These are phyloP conservation scores for Hanseniaspora occidentalis DNA, from an alignment of 805 yeast species.

Conservation along the genomic window DNA sequence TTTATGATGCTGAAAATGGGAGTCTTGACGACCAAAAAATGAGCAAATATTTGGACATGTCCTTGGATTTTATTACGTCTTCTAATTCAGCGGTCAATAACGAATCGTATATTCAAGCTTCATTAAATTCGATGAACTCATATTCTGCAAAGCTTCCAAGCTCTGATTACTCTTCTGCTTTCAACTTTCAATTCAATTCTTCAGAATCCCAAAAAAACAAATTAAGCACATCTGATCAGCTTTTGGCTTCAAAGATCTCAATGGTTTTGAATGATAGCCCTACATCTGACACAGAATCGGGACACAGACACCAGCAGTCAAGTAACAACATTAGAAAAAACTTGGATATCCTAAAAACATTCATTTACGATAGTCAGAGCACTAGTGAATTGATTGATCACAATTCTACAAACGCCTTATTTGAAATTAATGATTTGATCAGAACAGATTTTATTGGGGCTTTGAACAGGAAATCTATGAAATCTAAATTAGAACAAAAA, in stretches of 20 bases:
- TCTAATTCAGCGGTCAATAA: neutral
- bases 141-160: neutral
- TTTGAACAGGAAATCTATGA: conserved; percentile 43
- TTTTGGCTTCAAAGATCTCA: conserved; percentile 25
- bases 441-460: conserved; percentile 39
- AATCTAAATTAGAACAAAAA: conserved; percentile 4
- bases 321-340: conserved; percentile 24
- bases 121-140: too few relatives aligned
- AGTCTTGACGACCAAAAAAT: neutral
- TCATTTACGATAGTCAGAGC: conserved; percentile 19
- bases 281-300: too few relatives aligned
- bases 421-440: conserved; percentile 29
- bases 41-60: neutral
- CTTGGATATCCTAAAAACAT: conserved; percentile 16
- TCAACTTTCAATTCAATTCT: neutral
- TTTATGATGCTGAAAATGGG: neutral
- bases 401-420: neutral
- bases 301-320: too few relatives aligned
- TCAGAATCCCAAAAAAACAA: too few relatives aligned
- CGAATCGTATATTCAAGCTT: too few relatives aligned
- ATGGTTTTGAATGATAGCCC: conserved; percentile 24
- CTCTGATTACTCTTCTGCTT: neutral
- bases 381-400: conserved; percentile 9
- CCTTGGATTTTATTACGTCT: neutral
- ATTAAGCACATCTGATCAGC: neutral